Evolutionary conservation across 768 basidiomycete species (phyloP), one percentile per base, ranked within the genome.

Genomic region (Boletellus ananas): DNA sequence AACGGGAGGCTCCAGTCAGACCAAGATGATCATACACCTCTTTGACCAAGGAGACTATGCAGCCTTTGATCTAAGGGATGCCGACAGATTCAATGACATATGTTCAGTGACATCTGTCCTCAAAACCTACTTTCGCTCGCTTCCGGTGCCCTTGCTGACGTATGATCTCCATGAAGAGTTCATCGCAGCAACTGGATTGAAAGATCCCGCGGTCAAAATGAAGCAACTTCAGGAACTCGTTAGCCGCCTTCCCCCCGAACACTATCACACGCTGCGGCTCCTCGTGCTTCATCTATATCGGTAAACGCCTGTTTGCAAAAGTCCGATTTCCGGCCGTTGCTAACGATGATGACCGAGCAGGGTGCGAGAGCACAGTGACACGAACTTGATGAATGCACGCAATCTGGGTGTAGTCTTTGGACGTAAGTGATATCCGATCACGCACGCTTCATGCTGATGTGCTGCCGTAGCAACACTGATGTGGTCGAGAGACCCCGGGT

Each of bases 351-450:
- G 42, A 43, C 21, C 7, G 23, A 6, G 33, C 54, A 77, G 78
- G 45, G 78, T 98, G 27, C 81, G 82, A 58, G 74, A 83, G 50
- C 77, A 76, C 31, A 79, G 79, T 47, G 81, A 85, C 36, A 75
- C 72, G 42, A 99, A 99, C 69, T 76, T 93, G 45, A 99, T 99
- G 96, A 91, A 83, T 43, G 87, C 92, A 3, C 80, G 94, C 55
- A 99, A 98, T 62, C 72, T 99, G 18, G 96, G 96, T 6, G 94
- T 98, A 27, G 94, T 99, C 36, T 97, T 98, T 70, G 96, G 96
- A 59, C 96, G 95, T 98, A 68, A 71, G 95, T 51, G n/a, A 52
- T 40, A 10, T 34, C 37, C 8, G 41, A 27, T 50, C 17, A 13
- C 2, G 6, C 9, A 6, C n/a, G 17, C 17, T 34, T n/a, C 31